A percentile compares a stretch with the other conserved stretches of the same genome.
Evolutionary conservation across 306 rosid species (phyloP).

Genomic region (Vicia sativa): DNA sequence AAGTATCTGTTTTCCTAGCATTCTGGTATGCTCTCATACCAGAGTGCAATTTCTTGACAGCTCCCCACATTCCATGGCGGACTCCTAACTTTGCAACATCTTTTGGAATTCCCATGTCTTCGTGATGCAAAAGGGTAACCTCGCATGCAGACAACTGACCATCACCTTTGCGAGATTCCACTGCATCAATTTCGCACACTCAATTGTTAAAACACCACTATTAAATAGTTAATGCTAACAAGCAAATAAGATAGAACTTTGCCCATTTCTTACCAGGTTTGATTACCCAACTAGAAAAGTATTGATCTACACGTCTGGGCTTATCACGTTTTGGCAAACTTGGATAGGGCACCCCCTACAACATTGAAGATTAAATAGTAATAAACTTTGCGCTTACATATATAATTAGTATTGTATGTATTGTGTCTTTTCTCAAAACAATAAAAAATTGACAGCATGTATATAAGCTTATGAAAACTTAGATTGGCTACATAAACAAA

Average conservation of each 20-base stretch:
- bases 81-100: conserved; percentile 96
- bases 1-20: conserved; percentile 65
- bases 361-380: conserved; percentile 42
- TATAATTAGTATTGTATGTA: not conserved
- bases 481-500: conserved; percentile 4
- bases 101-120: conserved; percentile 99
- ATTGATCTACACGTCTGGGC: conserved; percentile 91
- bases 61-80: conserved; percentile 99
- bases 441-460: conserved; percentile 7
- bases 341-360: conserved; percentile 82
- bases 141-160: conserved; percentile 89
- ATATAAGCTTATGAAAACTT: conserved; percentile 8
- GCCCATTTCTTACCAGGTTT: conserved; percentile 69
- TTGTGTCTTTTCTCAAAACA: not conserved
- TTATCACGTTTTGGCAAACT: conserved; percentile 87
- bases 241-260: conserved; percentile 8
- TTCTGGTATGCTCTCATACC: conserved; percentile 97
- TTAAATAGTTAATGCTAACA: not conserved
- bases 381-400: conserved; percentile 22
- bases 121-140: conserved; percentile 86
- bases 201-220: conserved; percentile 26
- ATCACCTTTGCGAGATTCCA: conserved; percentile 90
- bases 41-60: conserved; percentile 86
- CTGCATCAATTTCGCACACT: conserved; percentile 57
- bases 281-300: conserved; percentile 93